Evolutionary conservation across 805 yeast species (phyloP).

Genomic region (Sungouiella blattae): DNA sequence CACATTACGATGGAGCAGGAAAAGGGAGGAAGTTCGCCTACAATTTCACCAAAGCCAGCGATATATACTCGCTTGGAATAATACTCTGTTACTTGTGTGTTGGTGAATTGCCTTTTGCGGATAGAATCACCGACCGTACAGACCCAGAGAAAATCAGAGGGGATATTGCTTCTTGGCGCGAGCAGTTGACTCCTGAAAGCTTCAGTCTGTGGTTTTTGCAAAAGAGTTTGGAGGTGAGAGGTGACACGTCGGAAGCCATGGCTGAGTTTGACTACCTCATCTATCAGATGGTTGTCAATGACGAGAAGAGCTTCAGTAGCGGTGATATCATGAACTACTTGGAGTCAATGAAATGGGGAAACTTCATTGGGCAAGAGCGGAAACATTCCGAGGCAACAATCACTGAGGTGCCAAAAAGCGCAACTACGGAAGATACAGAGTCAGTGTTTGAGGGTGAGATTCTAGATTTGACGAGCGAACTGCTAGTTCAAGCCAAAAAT

Average conservation of each 20-base stretch:
- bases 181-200: constrained; percentile 12
- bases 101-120: constrained; percentile 59
- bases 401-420: constrained; percentile 4
- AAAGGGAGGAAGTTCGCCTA: constrained; percentile 36
- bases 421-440: not conserved
- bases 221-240: not conserved
- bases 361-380: constrained; percentile 12
- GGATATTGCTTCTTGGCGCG: constrained; percentile 31
- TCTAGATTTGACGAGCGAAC: constrained; percentile 3
- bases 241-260: constrained; percentile 2
- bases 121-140: constrained; percentile 5
- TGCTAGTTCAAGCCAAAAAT: too few species aligned
- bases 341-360: constrained; percentile 19
- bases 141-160: constrained; percentile 29
- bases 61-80: constrained; percentile 80
- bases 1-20: constrained; percentile 15
- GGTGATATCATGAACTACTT: constrained; percentile 18
- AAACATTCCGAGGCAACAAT: constrained; percentile 17
- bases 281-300: constrained; percentile 27
- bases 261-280: constrained; percentile 20
- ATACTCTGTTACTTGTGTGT: constrained; percentile 73
- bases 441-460: not conserved
- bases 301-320: constrained; percentile 5
- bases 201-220: constrained; percentile 28
- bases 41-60: constrained; percentile 70